A percentile compares a stretch with the other conserved stretches of the same genome.
Evolutionary conservation across 2,329 filamentous ascomycete species (phyloP).

Genomic region (Paracoccidioides brasiliensis): DNA sequence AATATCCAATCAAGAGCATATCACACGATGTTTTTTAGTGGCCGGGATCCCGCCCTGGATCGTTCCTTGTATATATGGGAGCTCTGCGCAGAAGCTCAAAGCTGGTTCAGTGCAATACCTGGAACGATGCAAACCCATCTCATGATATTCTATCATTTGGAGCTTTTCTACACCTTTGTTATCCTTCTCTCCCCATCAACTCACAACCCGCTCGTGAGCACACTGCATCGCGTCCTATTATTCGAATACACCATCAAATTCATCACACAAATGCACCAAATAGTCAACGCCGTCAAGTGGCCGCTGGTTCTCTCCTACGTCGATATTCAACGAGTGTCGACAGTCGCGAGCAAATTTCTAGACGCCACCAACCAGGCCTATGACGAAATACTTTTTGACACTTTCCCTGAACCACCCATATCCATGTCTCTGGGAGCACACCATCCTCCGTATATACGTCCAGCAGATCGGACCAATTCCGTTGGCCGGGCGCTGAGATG

Average conservation of each 20-base stretch:
- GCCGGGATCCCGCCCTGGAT: conserved; percentile 53
- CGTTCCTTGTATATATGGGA: conserved; percentile 39
- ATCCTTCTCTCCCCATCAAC: conserved; percentile 75
- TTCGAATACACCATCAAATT: conserved; percentile 83
- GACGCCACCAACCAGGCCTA: conserved; percentile 43
- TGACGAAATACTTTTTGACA: conserved; percentile 29
- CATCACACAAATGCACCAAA: conserved; percentile 57
- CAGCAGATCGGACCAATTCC: conserved; percentile 23
- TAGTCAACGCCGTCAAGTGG: conserved; percentile 47
- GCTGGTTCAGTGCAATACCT: conserved; percentile 69
- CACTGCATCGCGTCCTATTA: conserved; percentile 66
- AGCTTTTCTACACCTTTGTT: conserved; percentile 80
- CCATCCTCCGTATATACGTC: conserved; percentile 19
- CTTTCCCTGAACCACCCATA: conserved; percentile 17
- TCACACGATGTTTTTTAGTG: conserved; percentile 71
- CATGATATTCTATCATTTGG: conserved; percentile 68
- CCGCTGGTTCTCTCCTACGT: conserved; percentile 70
- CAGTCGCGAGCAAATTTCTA: conserved; percentile 46
- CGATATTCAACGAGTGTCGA: conserved; percentile 75
- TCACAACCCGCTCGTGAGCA: conserved; percentile 53
- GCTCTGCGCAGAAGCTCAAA: conserved; percentile 47
- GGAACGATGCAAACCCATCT: conserved; percentile 50
- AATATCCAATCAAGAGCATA: conserved; percentile 81
- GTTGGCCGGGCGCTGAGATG: conserved; percentile 22
- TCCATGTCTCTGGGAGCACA: conserved; percentile 20